Conservation (phyloP, 2,329 filamentous ascomycete species). For the Phoma herbarum region DNA sequence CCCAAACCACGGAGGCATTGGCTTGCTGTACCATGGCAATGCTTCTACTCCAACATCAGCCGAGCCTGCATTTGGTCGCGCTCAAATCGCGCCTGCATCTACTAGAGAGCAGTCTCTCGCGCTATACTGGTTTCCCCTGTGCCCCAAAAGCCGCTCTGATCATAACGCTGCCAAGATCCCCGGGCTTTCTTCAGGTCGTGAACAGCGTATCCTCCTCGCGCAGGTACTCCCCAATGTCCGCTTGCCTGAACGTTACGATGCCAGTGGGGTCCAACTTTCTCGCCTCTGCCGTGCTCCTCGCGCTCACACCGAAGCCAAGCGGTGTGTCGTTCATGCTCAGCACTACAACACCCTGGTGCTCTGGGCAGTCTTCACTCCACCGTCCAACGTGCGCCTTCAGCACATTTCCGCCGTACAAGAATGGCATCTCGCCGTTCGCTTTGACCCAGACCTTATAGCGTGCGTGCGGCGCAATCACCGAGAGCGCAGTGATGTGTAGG, state of each 20-base stretch:
- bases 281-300: conserved; percentile 84
- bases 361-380: conserved; percentile 90
- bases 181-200: conserved; percentile 57
- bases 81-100: too few relatives aligned
- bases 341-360: conserved; percentile 91
- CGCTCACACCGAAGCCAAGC: conserved; percentile 87
- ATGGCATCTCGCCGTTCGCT: conserved; percentile 96
- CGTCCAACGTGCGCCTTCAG: conserved; percentile 83
- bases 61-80: too few relatives aligned
- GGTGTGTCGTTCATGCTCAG: conserved; percentile 92
- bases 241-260: conserved; percentile 88
- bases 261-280: conserved; percentile 88
- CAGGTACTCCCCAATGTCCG: conserved; percentile 93
- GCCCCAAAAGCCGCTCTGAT: background rate
- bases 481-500: conserved; percentile 90
- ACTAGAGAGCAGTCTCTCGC: too few relatives aligned
- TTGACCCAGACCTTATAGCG: conserved; percentile 98
- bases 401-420: conserved; percentile 91
- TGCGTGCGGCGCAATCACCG: conserved; percentile 88
- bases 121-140: background rate
- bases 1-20: too few relatives aligned
- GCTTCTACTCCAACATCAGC: too few relatives aligned
- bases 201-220: conserved; percentile 78
- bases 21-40: background rate
- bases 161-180: too few relatives aligned